Evolutionary conservation across 495 filamentous ascomycete genomes (phyloP), one percentile per base, ranked within the genome.

Genomic region (Alectoria sarmentosa): DNA sequence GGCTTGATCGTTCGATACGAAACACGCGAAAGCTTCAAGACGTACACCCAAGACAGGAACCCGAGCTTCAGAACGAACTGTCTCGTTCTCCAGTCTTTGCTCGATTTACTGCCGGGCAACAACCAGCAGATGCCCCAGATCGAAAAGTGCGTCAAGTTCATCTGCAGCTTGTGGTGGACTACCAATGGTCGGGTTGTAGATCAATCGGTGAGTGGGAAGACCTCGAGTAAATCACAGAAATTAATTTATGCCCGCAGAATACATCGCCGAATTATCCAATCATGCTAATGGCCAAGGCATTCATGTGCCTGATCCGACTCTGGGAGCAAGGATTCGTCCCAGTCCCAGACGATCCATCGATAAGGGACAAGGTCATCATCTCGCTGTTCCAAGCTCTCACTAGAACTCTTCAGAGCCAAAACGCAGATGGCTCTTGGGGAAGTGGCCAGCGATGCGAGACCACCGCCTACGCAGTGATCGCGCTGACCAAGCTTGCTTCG

Each of bases 41-140:
- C 78, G 6, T 80, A 76, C 59, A 62, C 68, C 9, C 64, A 60
- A 46, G 78, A 80, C 62, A 64, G 74, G 13, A 74, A 75, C 56
- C 67, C 74, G 9, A 78, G 71, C 48, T 74, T 79, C 44, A 76
- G 72, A 19, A 75, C 77, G 14, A 80, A 80, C 60, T 80, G 78
- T 66, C 78, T 78, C 67, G 73, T 77, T 8, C 68, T 80, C 10
- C 63, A 71, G 42, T 74, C 76, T 14, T 65, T 80, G 13, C 57
- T 68, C 1, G 61, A 63, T 56, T 21, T 69, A 28, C 42, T 69
- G 23, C 67, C 67, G 4, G 60, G 57, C 23, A 69, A 66, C 44
- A 56, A 44, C 23, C 63, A 66, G 30, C 67, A 65, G 36, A 54
- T 39, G 42, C 10, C 46, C 14, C 67, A 69, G 36, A 69, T 69